Evolutionary conservation across 2,329 filamentous ascomycete species (phyloP), one percentile per base, ranked within the genome.

Genomic region (Hypoxylon sp.): DNA sequence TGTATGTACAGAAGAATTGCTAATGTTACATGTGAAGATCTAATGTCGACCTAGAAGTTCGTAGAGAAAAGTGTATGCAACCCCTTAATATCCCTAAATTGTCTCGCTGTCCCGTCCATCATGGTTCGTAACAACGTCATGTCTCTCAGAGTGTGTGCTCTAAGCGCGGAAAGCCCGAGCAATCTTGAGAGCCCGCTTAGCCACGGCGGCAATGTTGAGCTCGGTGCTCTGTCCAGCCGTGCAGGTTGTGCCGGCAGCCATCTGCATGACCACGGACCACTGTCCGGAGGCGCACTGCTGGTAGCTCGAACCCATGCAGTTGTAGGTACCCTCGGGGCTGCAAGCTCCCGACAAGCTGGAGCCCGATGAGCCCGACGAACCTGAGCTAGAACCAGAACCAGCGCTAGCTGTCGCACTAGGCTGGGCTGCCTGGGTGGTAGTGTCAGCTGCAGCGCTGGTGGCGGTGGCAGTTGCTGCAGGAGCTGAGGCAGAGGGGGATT

Each of bases 251-350:
- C 86, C 86, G 0, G 75, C 71, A 0, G 86, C 81, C 11, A 88
- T 70, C 0, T 67, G 43, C 63, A 81, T 79, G 1, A 75, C 59
- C 0, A 76, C 71, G 2, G 84, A 84, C 86, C 86, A 88, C 0
- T 69, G 37, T 7, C 86, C 85, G 2, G 81, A 82, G 6, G 81
- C 86, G 62, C 86, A 88, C 50, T 84, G 84, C 75, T 88, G 85
- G 81, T 81, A 88, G 0, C 81, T 80, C 1, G 73, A 77, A 12
- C 84, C 77, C 5, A 87, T 77, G 68, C 86, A 88, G 78, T 87
- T 87, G 82, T 83, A 88, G 9, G 75, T 73, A 1, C 85, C 86
- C 47, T 87, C 84, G 0, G 68, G 48, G 6, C 79, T 70, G 75
- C 85, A 88, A 0, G 82, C 76, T 16, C 81, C 77, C 1, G 82